Conservation (phyloP, 768 basidiomycete genomes). For the Mycena olivaceomarginata region DNA sequence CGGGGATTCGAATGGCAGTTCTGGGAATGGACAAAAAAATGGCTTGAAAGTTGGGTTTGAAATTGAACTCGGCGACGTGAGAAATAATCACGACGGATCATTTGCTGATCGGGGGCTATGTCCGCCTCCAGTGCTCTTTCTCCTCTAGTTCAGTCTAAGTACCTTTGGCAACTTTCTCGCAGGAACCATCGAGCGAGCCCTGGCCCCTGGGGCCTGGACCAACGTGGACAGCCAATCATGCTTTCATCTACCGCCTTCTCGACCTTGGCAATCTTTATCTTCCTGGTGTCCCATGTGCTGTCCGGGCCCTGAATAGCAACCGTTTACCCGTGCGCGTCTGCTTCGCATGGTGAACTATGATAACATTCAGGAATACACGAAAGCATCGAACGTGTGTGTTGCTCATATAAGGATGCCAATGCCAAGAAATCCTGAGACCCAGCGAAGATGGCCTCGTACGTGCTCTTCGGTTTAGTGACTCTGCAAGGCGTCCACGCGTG, state of each 20-base stretch:
- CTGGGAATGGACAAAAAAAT: too few species aligned
- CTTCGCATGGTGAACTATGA: neutral
- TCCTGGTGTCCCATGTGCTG: neutral
- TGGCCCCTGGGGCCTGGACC: too few species aligned
- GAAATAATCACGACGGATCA: too few species aligned
- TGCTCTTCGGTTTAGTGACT: slow-evolving; percentile 24
- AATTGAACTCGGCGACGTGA: too few species aligned
- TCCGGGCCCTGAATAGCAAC: neutral
- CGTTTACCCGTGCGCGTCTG: neutral
- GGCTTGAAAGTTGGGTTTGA: too few species aligned
- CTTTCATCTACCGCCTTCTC: neutral
- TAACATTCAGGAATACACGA: neutral
- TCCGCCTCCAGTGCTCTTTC: too few species aligned
- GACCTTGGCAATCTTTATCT: neutral
- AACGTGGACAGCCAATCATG: neutral
- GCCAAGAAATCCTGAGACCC: neutral
- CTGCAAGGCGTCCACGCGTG: slow-evolving; percentile 43
- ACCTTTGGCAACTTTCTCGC: too few species aligned
- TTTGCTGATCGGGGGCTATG: too few species aligned
- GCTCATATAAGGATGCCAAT: neutral
- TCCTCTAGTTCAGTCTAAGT: too few species aligned
- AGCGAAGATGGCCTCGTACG: slow-evolving; percentile 6
- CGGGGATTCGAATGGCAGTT: too few species aligned
- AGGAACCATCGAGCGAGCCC: too few species aligned
- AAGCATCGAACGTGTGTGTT: neutral